Conservation (phyloP, 2,329 filamentous ascomycete genomes). For the Xylariaceae sp. region DNA sequence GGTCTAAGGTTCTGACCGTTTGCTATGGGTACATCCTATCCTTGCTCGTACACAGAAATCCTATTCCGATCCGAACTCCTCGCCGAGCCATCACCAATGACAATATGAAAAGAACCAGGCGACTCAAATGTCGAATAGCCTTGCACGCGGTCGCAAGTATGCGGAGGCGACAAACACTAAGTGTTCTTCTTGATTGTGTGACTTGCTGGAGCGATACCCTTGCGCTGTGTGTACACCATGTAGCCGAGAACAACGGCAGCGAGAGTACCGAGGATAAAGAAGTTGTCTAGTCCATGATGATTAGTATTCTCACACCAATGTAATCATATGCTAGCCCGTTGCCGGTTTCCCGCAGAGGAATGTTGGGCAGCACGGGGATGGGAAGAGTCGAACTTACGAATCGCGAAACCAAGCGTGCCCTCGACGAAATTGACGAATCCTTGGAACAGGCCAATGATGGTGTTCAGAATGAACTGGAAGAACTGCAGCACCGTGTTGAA, state of each 20-base stretch:
- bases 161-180: too few relatives aligned
- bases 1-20: too few relatives aligned
- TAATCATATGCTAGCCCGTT: too few relatives aligned
- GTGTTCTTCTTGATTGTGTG: conserved; percentile 21
- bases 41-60: too few relatives aligned
- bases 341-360: too few relatives aligned
- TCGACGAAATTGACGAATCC: conserved; percentile 27
- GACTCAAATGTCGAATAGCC: too few relatives aligned
- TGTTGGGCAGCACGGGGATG: neutral
- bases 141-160: too few relatives aligned
- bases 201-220: conserved; percentile 23
- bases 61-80: too few relatives aligned
- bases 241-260: conserved; percentile 28
- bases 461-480: conserved; percentile 23
- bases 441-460: conserved; percentile 21
- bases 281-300: conserved; percentile 24
- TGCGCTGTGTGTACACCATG: conserved; percentile 27
- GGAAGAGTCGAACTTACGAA: conserved; percentile 23
- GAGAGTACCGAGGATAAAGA: conserved; percentile 31
- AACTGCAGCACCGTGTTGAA: conserved; percentile 17
- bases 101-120: too few relatives aligned
- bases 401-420: conserved; percentile 29
- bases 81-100: too few relatives aligned
- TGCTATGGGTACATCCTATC: too few relatives aligned
- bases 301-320: too few relatives aligned